Evolutionary conservation across 306 rosid genomes (phyloP).

Genomic region (Prinsepia uniflora): DNA sequence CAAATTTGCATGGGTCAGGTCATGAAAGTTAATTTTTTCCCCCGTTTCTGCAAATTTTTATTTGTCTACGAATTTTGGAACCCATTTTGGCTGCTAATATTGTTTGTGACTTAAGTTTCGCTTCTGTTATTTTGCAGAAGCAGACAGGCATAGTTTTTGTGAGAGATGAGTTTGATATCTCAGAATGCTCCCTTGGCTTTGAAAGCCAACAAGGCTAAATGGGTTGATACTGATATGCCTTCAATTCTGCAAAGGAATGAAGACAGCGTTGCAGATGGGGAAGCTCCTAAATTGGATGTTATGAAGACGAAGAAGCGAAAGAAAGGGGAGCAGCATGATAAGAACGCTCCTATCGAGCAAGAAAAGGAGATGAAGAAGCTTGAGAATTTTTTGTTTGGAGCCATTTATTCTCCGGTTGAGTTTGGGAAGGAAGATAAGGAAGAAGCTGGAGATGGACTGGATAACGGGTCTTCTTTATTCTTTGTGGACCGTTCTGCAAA

Average conservation of each 20-base stretch:
- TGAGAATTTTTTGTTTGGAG: conserved; percentile 65
- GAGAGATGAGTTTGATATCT: conserved; percentile 75
- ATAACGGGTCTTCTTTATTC: conserved; percentile 44
- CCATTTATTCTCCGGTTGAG: conserved; percentile 61
- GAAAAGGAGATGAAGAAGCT: conserved; percentile 70
- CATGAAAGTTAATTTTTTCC: too few species aligned
- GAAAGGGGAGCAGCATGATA: conserved; percentile 39
- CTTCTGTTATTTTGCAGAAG: conserved; percentile 32
- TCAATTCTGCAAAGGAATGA: conserved; percentile 23
- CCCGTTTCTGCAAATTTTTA: background rate
- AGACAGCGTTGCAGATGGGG: conserved; percentile 20
- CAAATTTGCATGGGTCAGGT: background rate
- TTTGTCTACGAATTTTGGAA: background rate
- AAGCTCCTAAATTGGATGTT: conserved; percentile 22
- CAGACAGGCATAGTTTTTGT: conserved; percentile 19
- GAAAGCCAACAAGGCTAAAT: conserved; percentile 33
- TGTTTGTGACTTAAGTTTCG: background rate
- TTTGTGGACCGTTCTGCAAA: conserved; percentile 67
- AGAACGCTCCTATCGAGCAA: conserved; percentile 39
- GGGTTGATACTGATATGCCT: conserved; percentile 31
- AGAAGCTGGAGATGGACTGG: conserved; percentile 19
- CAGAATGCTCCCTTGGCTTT: conserved; percentile 40
- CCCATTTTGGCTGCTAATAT: background rate
- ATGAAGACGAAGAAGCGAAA: conserved; percentile 52
- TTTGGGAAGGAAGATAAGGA: conserved; percentile 56